Evolutionary conservation across 345 rosid species (phyloP).

Genomic region (Cochlearia excelsa): DNA sequence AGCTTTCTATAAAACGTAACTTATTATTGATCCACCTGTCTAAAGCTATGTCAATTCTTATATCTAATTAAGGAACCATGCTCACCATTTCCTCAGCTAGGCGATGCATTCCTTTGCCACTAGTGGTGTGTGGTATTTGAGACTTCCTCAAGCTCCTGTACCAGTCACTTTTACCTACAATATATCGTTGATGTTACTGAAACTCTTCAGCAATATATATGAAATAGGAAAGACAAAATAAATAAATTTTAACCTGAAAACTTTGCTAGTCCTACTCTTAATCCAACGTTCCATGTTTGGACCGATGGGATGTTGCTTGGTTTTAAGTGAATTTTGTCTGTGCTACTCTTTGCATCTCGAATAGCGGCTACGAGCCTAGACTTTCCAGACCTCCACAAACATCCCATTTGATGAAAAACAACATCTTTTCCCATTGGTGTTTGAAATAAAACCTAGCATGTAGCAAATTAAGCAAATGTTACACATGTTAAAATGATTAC

Average conservation of each 20-base stretch:
- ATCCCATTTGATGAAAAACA: neutral
- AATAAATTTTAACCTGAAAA: neutral
- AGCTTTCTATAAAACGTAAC: neutral
- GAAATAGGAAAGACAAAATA: neutral
- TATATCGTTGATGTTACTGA: too few relatives aligned
- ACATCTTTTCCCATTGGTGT: neutral
- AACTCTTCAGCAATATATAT: neutral
- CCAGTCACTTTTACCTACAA: neutral
- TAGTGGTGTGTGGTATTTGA: slow-evolving; percentile 4
- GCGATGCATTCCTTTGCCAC: neutral
- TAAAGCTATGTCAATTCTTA: too few relatives aligned
- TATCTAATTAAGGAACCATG: neutral
- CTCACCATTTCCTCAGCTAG: neutral
- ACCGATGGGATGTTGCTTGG: neutral
- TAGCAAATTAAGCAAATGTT: neutral
- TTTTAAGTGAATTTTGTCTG: neutral
- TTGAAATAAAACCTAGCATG: neutral
- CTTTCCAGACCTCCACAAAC: neutral
- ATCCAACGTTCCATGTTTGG: neutral
- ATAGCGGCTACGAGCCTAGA: neutral
- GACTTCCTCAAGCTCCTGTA: too few relatives aligned
- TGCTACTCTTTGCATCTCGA: neutral
- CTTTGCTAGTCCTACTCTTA: neutral
- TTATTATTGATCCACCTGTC: too few relatives aligned
- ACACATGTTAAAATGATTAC: too few relatives aligned